Base-by-base conservation (phyloP, 768 basidiomycete genomes). In the Leccinum ochraceum region DNA sequence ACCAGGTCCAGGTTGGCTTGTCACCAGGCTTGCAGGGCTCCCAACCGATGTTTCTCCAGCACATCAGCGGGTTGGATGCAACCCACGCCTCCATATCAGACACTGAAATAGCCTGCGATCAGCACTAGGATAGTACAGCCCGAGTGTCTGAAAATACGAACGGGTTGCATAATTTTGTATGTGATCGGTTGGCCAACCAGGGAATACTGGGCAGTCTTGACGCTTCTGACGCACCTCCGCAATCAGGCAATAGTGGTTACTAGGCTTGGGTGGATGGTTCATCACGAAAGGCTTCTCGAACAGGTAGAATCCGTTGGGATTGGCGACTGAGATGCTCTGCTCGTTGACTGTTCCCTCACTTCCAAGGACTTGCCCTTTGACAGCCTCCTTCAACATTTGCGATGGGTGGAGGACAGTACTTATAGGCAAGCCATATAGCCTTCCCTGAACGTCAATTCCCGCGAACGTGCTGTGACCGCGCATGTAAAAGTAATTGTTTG, bases 201-300 rank as follows among this genome's bases (percentile, higher is more conserved):
- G 62, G 36, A 11, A 63, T 14, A 46, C 46, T 11, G 22, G 30
- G 8, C 11, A 39, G 26, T 60, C 53, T 13, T 53, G 56, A 36
- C 56, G 59, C 48, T 63, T 63, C 62, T 63, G 62, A 24, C 59
- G 59, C 28, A 53, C 51, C 42, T 63, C 62, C 10, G 37, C 52
- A 28, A 63, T 14, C 20, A 57, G 3, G 24, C 62, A 63, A 39
- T 60, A 63, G 48, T 63, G 51, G 28, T 20, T 20, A n/a, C 1
- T 11, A n/a, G 32, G 32, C 32, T 34, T 34, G 32, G 32, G 32
- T 11, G 62, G 55, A 6, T 59, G 17, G 4, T 57, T 34, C n/a
- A 60, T 9, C n/a, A 49, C 6, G 36, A 60, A 54, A 8, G 62
- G 62, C 22, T 8, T 56, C 48, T 48, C 51, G 30, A 63, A 49